Percentiles rank a stretch among this genome's conserved stretches.
Conservation (phyloP, 2,329 filamentous ascomycete genomes). For the Colletotrichum musicola region DNA sequence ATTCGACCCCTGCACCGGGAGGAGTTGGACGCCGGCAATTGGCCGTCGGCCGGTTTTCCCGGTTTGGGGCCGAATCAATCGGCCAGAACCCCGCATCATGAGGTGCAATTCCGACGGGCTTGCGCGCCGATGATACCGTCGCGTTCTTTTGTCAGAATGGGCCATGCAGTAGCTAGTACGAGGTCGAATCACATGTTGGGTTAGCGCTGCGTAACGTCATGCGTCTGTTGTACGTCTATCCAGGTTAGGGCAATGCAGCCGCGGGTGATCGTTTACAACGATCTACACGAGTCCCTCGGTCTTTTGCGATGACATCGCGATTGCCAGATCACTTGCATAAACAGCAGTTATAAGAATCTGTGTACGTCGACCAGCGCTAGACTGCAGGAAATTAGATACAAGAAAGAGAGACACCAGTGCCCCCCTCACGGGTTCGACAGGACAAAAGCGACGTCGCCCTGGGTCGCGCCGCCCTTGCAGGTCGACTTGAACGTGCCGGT, state of each 20-base stretch:
- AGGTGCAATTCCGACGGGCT: neutral
- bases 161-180: neutral
- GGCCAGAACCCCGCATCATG: neutral
- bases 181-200: neutral
- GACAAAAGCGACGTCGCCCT: slow-evolving; percentile 58
- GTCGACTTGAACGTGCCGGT: slow-evolving; percentile 60
- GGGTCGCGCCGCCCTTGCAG: slow-evolving; percentile 61
- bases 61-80: neutral
- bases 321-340: neutral
- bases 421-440: slow-evolving; percentile 41
- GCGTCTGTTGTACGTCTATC: neutral
- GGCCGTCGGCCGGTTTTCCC: neutral
- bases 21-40: neutral
- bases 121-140: neutral
- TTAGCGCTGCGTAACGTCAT: neutral
- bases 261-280: neutral
- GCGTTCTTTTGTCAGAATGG: neutral
- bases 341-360: neutral
- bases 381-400: neutral
- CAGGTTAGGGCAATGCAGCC: neutral
- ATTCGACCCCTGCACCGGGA: slow-evolving; percentile 1
- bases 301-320: neutral
- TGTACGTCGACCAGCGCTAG: too few relatives aligned
- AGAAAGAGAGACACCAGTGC: neutral
- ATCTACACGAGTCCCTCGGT: neutral